Conservation (phyloP, 331 rosid species). For the Telfairia occidentalis region DNA sequence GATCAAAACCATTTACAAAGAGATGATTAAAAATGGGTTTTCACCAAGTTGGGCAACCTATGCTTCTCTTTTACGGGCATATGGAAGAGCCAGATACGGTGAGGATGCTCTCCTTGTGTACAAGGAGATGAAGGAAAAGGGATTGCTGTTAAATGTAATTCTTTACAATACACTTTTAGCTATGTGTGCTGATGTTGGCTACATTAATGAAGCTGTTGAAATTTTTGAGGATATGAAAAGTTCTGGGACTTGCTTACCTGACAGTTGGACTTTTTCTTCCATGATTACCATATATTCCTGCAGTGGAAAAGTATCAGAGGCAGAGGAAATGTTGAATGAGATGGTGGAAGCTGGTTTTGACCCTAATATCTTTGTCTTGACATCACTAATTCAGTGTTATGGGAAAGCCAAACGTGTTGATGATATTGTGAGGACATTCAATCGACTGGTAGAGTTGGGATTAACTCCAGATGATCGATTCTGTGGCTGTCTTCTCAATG, state of each 20-base stretch:
- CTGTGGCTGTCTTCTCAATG: conserved; percentile 68
- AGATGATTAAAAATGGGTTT: conserved; percentile 49
- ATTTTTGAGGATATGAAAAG: conserved; percentile 58
- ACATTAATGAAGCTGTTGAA: conserved; percentile 46
- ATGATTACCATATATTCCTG: conserved; percentile 66
- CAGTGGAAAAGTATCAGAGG: conserved; percentile 48
- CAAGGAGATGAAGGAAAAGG: conserved; percentile 71
- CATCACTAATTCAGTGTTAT: conserved; percentile 69
- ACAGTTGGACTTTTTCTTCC: conserved; percentile 63
- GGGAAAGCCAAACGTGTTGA: conserved; percentile 65
- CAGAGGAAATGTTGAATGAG: conserved; percentile 52
- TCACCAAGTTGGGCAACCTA: conserved; percentile 46
- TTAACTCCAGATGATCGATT: conserved; percentile 58
- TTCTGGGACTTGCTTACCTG: conserved; percentile 41
- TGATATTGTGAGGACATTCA: conserved; percentile 59
- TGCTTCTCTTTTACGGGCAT: conserved; percentile 60
- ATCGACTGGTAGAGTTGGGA: conserved; percentile 48
- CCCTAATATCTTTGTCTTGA: conserved; percentile 58
- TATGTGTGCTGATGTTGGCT: conserved; percentile 73
- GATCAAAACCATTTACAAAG: conserved; percentile 49
- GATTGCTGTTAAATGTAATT: conserved; percentile 34
- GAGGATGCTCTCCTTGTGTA: conserved; percentile 54
- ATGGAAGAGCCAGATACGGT: conserved; percentile 43
- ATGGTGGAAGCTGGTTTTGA: conserved; percentile 61
- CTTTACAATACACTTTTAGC: conserved; percentile 53